phyloP scores from a whole-genome alignment of 148 eudicot species.

The Polygonum maritimum region DNA sequence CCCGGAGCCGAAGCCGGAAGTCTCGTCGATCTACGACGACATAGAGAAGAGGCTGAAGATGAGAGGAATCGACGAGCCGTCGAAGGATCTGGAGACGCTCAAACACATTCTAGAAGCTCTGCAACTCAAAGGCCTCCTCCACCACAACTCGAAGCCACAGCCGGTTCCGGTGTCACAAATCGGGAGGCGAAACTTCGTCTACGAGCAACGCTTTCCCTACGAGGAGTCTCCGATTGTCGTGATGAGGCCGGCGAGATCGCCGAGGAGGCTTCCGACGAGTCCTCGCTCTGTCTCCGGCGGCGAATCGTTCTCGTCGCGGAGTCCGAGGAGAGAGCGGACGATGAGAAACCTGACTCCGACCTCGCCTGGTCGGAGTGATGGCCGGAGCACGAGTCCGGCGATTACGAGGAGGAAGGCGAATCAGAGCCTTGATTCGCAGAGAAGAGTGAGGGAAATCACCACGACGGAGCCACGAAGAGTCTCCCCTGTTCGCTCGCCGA shows the following conservation, averaged over 20 bases:
- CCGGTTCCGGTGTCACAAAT: conserved; percentile 10
- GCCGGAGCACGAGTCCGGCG: conserved; percentile 33
- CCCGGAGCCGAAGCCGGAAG: conserved; percentile 45
- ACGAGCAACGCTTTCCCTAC: conserved; percentile 23
- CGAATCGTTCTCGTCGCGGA: conserved; percentile 18
- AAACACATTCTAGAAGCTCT: conserved; percentile 84
- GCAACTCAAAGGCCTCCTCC: conserved; percentile 83
- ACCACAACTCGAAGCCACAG: conserved; percentile 20
- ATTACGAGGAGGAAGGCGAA: conserved; percentile 31
- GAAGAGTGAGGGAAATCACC: conserved; percentile 22
- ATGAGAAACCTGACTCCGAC: conserved; percentile 21
- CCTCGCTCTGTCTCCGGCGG: conserved; percentile 24
- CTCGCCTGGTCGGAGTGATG: conserved; percentile 39
- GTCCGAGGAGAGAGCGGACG: conserved; percentile 30
- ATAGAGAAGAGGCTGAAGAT: conserved; percentile 53
- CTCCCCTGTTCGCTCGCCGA: conserved; percentile 55
- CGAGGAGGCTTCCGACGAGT: conserved; percentile 15
- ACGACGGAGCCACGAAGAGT: conserved; percentile 20
- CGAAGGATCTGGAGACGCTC: conserved; percentile 66
- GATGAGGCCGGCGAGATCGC: conserved; percentile 35
- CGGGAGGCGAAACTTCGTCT: conserved; percentile 30
- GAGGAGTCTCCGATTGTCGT: conserved; percentile 54
- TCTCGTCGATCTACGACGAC: conserved; percentile 44
- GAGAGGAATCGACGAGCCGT: conserved; percentile 77
- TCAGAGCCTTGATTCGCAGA: conserved; percentile 40